These are phyloP conservation scores for Clavulina sp. DNA, from an alignment of 768 basidiomycete species.

Conservation along the genomic window DNA sequence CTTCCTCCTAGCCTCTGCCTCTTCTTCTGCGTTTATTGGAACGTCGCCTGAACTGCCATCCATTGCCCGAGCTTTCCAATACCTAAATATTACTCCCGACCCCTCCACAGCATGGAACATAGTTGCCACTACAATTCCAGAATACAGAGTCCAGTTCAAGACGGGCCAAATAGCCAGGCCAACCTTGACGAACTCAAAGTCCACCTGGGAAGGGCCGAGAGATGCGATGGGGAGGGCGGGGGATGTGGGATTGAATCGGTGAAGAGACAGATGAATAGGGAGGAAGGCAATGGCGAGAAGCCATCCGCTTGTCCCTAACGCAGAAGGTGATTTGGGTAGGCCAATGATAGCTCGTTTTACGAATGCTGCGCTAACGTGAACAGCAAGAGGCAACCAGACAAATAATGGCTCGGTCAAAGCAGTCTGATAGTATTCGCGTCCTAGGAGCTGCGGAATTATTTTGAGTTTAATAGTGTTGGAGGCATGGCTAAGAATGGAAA, in stretches of 20 bases:
- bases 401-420: slow-evolving; percentile 45
- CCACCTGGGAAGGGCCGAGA: slow-evolving; percentile 58
- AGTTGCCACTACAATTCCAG: slow-evolving; percentile 37
- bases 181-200: slow-evolving; percentile 69
- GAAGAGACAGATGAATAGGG: slow-evolving; percentile 50
- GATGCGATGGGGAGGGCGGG: slow-evolving; percentile 31
- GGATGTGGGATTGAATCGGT: slow-evolving; percentile 39
- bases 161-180: slow-evolving; percentile 45
- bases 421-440: slow-evolving; percentile 76
- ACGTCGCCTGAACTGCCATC: no score
- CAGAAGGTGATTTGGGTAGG: slow-evolving; percentile 21
- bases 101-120: slow-evolving; percentile 51
- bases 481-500: background rate
- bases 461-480: background rate
- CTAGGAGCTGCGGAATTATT: slow-evolving; percentile 37
- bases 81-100: background rate
- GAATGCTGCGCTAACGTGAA: slow-evolving; percentile 44
- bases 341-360: slow-evolving; percentile 35
- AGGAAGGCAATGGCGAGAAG: slow-evolving; percentile 19
- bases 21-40: background rate
- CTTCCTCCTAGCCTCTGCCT: background rate
- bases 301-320: slow-evolving; percentile 4
- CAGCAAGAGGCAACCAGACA: slow-evolving; percentile 43
- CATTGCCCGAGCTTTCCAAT: no score
- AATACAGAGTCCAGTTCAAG: slow-evolving; percentile 44